Conservation (phyloP, 2,329 filamentous ascomycete species). For the Cytospora schulzeri region DNA sequence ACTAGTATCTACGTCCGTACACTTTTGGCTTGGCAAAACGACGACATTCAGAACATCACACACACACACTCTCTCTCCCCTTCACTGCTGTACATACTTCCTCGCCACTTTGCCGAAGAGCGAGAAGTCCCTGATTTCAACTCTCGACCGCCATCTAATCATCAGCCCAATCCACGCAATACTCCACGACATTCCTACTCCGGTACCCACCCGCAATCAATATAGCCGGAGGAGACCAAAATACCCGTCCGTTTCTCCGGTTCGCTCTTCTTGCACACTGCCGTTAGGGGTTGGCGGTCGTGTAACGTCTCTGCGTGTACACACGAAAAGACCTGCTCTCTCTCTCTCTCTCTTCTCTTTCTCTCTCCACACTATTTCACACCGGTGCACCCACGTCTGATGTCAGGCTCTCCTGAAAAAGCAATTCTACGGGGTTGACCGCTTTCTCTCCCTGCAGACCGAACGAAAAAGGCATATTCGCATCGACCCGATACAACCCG, state of each 20-base stretch:
- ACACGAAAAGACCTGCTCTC: not conserved
- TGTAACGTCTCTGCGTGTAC: not conserved
- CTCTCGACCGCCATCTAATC: not conserved
- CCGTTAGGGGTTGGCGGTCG: not conserved
- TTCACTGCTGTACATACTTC: too few species aligned
- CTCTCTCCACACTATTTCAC: constrained; percentile 15
- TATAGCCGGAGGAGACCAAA: too few species aligned
- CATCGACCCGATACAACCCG: not conserved
- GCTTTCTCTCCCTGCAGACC: constrained; percentile 17
- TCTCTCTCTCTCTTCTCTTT: too few species aligned
- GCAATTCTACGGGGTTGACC: constrained; percentile 16
- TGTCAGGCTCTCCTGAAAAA: constrained; percentile 20
- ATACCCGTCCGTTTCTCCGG: too few species aligned
- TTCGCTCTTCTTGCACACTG: not conserved
- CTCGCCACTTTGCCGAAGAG: not conserved
- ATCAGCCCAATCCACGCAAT: not conserved
- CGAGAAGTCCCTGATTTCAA: not conserved
- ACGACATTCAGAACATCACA: not conserved
- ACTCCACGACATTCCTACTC: not conserved
- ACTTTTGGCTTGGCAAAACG: not conserved
- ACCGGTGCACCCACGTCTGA: constrained; percentile 20
- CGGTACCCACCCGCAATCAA: not conserved
- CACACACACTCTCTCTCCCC: too few species aligned
- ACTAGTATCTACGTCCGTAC: too few species aligned
- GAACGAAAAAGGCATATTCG: not conserved